Percentiles rank a stretch among this genome's conserved stretches.
These are phyloP conservation scores for Apiospora koreana DNA, from an alignment of 2,329 filamentous ascomycete species.

Conservation along the genomic window DNA sequence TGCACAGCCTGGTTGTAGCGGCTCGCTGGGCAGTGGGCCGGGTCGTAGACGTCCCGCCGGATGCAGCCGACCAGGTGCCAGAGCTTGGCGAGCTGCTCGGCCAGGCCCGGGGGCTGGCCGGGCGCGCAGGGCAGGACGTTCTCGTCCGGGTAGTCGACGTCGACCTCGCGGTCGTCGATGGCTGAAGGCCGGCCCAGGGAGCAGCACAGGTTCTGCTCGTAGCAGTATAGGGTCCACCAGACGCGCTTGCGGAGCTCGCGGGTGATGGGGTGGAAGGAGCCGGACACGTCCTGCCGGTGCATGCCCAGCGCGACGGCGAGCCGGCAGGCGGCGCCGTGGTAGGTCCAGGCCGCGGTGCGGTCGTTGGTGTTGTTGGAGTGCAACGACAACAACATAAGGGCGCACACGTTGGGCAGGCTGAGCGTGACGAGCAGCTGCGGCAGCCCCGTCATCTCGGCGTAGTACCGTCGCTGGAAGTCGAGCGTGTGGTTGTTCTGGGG, in stretches of 20 bases:
- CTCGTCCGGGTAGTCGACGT: slow-evolving; percentile 27
- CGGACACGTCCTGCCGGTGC: slow-evolving; percentile 41
- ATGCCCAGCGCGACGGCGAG: slow-evolving; percentile 45
- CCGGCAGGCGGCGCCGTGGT: slow-evolving; percentile 41
- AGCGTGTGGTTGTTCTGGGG: slow-evolving; percentile 31
- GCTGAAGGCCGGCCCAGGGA: slow-evolving; percentile 32
- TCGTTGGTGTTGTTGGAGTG: slow-evolving; percentile 44
- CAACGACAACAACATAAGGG: slow-evolving; percentile 41
- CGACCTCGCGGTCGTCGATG: slow-evolving; percentile 32
- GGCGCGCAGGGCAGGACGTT: slow-evolving; percentile 17
- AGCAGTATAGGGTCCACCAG: slow-evolving; percentile 36
- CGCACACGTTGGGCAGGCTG: slow-evolving; percentile 42
- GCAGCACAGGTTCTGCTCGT: slow-evolving; percentile 33
- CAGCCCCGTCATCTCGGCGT: slow-evolving; percentile 34
- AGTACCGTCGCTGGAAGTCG: slow-evolving; percentile 35
- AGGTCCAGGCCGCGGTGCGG: slow-evolving; percentile 40
- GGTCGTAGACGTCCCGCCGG: slow-evolving; percentile 30
- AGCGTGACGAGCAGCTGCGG: slow-evolving; percentile 38
- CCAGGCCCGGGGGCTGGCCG: slow-evolving; percentile 21
- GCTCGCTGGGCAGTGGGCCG: slow-evolving; percentile 16
- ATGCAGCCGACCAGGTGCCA: slow-evolving; percentile 28
- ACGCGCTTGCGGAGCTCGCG: slow-evolving; percentile 30
- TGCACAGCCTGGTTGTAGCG: slow-evolving; percentile 22
- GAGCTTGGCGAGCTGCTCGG: slow-evolving; percentile 23
- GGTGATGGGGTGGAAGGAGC: slow-evolving; percentile 33